A percentile compares a stretch with the other conserved stretches of the same genome.
These are phyloP conservation scores for Aspergillus homomorphus DNA, from an alignment of 495 filamentous ascomycete species.

Conservation along the genomic window DNA sequence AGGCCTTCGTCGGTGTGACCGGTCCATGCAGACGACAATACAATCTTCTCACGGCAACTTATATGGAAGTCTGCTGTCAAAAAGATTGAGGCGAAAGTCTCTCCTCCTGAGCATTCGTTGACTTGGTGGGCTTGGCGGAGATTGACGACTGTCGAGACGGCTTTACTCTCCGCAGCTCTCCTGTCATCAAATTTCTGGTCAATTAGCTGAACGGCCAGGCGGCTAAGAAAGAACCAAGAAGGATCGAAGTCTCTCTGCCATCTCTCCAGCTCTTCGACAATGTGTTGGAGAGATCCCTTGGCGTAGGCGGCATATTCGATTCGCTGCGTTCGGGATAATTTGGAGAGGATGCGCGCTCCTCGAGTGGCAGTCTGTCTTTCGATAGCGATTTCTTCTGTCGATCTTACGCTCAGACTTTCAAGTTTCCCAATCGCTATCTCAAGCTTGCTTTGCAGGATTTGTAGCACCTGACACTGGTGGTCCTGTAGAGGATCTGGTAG, in stretches of 20 bases:
- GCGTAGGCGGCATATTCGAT: background rate
- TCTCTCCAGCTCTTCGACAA: background rate
- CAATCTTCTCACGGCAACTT: background rate
- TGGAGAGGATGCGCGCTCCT: too few relatives aligned
- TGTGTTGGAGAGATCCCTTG: background rate
- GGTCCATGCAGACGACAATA: background rate
- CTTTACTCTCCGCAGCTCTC: background rate
- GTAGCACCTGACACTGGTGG: background rate
- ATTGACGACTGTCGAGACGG: background rate
- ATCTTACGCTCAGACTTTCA: background rate
- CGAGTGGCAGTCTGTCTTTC: background rate
- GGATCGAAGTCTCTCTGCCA: slow-evolving; percentile 2
- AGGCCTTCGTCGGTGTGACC: background rate
- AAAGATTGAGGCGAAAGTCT: background rate
- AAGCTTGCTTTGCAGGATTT: background rate
- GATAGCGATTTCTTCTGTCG: background rate
- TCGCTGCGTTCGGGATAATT: background rate
- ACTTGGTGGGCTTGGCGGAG: background rate
- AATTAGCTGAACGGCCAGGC: background rate
- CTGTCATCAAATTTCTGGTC: background rate
- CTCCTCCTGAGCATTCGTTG: background rate
- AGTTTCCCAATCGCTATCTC: background rate
- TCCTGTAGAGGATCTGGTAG: background rate
- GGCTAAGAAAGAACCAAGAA: background rate
- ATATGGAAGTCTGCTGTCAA: background rate